Evolutionary conservation across 805 yeast species (phyloP).

Genomic region (Myxozyma udenii): DNA sequence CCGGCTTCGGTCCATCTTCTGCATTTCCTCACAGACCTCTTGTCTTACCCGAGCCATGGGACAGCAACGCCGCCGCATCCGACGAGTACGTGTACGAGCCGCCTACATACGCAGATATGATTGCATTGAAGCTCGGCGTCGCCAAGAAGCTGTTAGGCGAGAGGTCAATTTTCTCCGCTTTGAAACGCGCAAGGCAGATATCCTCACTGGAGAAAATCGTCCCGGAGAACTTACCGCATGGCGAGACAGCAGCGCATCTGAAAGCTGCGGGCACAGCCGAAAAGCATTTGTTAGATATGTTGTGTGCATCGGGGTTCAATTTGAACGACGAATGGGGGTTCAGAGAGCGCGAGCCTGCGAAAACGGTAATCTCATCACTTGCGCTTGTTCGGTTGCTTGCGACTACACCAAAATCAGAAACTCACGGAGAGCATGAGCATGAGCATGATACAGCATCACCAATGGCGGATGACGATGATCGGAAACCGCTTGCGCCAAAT

Average conservation of each 20-base stretch:
- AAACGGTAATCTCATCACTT: conserved; percentile 81
- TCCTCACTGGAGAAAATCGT: not conserved
- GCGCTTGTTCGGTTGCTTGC: conserved; percentile 55
- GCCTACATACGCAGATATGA: conserved; percentile 52
- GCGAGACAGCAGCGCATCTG: conserved; percentile 20
- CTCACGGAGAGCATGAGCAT: too few species aligned
- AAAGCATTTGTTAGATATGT: conserved; percentile 90
- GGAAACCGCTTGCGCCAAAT: not conserved
- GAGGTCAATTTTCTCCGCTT: conserved; percentile 68
- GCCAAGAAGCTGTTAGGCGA: conserved; percentile 62
- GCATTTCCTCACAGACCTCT: not conserved
- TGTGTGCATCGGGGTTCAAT: conserved; percentile 81
- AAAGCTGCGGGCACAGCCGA: conserved; percentile 71
- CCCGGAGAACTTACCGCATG: conserved; percentile 12
- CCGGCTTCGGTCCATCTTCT: not conserved
- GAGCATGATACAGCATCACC: not conserved
- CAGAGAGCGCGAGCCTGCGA: conserved; percentile 80
- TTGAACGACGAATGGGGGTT: conserved; percentile 77
- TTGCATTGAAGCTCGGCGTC: conserved; percentile 65
- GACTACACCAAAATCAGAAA: not conserved
- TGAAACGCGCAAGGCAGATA: conserved; percentile 28
- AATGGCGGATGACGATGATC: not conserved
- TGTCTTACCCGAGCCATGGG: conserved; percentile 10
- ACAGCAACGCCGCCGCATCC: not conserved
- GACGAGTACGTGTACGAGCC: conserved; percentile 11